Evolutionary conservation across 139 green algal genomes (phyloP).

Genomic region (Picochlorum costavermella): DNA sequence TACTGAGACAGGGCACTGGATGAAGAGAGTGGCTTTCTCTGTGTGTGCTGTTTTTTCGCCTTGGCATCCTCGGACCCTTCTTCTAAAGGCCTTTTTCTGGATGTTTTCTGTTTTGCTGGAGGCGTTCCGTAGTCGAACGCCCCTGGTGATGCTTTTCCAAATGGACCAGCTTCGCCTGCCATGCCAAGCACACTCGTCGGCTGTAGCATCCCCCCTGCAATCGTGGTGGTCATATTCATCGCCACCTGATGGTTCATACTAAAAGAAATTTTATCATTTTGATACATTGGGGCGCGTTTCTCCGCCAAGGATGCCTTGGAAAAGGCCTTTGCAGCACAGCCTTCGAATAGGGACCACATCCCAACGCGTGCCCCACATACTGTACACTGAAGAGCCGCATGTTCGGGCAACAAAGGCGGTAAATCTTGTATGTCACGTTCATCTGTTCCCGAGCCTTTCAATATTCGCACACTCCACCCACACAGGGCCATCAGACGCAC

Average conservation of each 20-base stretch:
- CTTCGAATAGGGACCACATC: slow-evolving; percentile 36
- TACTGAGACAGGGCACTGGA: slow-evolving; percentile 4
- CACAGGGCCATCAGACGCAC: slow-evolving; percentile 27
- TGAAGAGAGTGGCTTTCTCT: neutral
- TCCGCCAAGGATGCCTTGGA: neutral
- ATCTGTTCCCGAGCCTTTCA: slow-evolving; percentile 1
- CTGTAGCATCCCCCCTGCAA: neutral
- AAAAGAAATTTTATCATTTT: neutral
- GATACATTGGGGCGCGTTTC: neutral
- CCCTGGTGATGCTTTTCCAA: neutral
- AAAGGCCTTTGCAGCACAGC: slow-evolving; percentile 6
- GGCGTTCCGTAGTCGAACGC: too few relatives aligned
- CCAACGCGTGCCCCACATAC: slow-evolving; percentile 36
- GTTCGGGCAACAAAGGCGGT: slow-evolving; percentile 10
- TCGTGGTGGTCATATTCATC: slow-evolving; percentile 8
- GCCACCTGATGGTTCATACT: neutral
- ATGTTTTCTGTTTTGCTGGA: too few relatives aligned
- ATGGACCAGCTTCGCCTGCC: neutral
- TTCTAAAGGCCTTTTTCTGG: neutral
- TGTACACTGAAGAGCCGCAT: slow-evolving; percentile 29
- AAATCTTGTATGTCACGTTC: neutral
- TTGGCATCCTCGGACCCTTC: neutral
- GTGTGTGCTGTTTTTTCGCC: neutral
- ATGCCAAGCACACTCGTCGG: neutral
- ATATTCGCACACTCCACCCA: slow-evolving; percentile 32